Evolutionary conservation across 768 basidiomycete genomes (phyloP), one percentile per base, ranked within the genome.

Genomic region (Mycena albidolilacea): DNA sequence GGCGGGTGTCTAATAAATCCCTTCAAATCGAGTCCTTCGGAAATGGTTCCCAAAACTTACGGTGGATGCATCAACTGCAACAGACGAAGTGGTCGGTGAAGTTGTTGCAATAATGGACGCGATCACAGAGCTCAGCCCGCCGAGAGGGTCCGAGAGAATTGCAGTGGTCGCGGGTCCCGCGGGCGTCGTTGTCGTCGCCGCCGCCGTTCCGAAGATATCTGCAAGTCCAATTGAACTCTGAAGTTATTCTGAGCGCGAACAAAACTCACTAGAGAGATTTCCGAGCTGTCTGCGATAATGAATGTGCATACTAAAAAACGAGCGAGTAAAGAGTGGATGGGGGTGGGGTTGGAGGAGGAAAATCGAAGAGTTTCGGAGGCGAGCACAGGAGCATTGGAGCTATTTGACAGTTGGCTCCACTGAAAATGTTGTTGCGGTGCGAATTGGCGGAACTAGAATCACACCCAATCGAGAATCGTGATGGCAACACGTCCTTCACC

Each of bases 341-440:
- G 19, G 15, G n/a, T 44, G 55, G 44, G 8, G 35, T 38, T 7
- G 60, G 39, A 38, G 35, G 50, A 9, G 64, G 46, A 12, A 50
- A 37, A 46, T n/a, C 21, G 23, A 39, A 17, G 35, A 44, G 48
- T 7, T 60, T 3, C 5, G 9, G 7, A 43, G 11, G 12, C 8
- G 7, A 12, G 41, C 19, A 55, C 19, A 60, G 68, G 52, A 50
- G 44, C 57, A 9, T 52, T 62, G 59, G 57, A 63, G 23, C 50
- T 30, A 12, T 1, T 43, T 62, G 59, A 61, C 67, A 69, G 60
- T 69, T 69, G 67, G 35, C 57, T 70, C 60, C 61, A 62, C 59
- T 55, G 38, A 67, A 57, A 14, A 46, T 46, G 44, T 50, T 30
- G 30, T 30, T 30, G 30, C 30, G 4, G 30, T 3, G 30, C 30